Percentiles rank a stretch among this genome's conserved stretches.
These are phyloP conservation scores for Penicillium sp. DNA, from an alignment of 2,329 filamentous ascomycete genomes.

Conservation along the genomic window DNA sequence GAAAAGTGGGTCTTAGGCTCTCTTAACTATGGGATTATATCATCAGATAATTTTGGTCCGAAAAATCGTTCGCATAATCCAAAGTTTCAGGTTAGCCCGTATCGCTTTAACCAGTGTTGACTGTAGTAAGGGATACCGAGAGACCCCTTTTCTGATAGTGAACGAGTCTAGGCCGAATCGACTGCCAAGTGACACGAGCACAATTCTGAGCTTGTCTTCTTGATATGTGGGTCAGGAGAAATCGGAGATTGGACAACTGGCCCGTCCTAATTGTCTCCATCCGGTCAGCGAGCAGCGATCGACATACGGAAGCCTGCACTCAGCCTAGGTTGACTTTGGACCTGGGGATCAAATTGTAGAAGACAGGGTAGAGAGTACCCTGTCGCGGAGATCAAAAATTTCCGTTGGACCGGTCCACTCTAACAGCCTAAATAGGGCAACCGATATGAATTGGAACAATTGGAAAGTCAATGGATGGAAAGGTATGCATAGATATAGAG, in stretches of 20 bases:
- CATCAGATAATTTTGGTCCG: too few relatives aligned
- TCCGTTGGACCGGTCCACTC: neutral
- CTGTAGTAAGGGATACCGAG: neutral
- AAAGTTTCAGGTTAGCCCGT: too few relatives aligned
- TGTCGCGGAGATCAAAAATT: neutral
- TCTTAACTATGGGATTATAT: too few relatives aligned
- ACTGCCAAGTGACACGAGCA: neutral
- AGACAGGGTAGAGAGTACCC: neutral
- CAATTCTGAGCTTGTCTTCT: neutral
- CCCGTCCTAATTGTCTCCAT: constrained; percentile 12
- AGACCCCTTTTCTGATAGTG: neutral
- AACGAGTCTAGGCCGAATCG: neutral
- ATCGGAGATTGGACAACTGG: constrained; percentile 14
- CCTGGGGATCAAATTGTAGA: neutral
- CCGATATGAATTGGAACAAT: neutral
- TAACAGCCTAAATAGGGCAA: constrained; percentile 1
- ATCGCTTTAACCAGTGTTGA: too few relatives aligned
- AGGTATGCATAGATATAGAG: too few relatives aligned
- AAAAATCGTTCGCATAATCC: too few relatives aligned
- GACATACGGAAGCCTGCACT: constrained; percentile 1
- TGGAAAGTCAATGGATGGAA: neutral
- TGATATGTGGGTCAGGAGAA: neutral
- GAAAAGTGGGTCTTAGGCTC: too few relatives aligned
- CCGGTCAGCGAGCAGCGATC: constrained; percentile 11
- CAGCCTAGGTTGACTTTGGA: neutral